Evolutionary conservation across 1,139 yeast species (phyloP).

Genomic region (Torulaspora globosa): DNA sequence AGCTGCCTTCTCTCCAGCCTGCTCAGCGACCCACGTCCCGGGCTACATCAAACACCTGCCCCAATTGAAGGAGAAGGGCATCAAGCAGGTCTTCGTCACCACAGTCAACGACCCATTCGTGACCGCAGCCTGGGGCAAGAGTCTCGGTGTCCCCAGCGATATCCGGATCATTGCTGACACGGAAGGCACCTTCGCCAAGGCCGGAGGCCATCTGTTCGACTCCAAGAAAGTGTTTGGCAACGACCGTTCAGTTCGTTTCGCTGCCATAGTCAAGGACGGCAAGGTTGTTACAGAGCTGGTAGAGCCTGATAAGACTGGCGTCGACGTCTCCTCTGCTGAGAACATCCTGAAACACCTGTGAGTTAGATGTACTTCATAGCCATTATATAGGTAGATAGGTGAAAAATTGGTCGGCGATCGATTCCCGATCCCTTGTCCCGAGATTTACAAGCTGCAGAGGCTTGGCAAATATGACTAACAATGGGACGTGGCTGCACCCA

Average conservation of each 20-base stretch:
- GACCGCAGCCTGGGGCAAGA: conserved; percentile 70
- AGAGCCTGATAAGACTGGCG: conserved; percentile 78
- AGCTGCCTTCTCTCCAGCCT: conserved; percentile 88
- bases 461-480: neutral
- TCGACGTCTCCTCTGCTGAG: conserved; percentile 52
- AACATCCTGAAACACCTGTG: conserved; percentile 40
- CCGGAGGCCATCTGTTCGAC: conserved; percentile 64
- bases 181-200: conserved; percentile 61
- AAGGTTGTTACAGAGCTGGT: conserved; percentile 59
- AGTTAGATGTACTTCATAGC: neutral
- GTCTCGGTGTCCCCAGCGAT: conserved; percentile 41
- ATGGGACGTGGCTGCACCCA: neutral
- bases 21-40: conserved; percentile 75
- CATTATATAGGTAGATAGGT: neutral
- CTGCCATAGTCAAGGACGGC: conserved; percentile 71
- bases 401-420: conserved; percentile 1
- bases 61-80: conserved; percentile 62
- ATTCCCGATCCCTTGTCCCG: neutral
- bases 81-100: conserved; percentile 55
- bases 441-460: neutral
- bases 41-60: conserved; percentile 56
- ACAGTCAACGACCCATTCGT: conserved; percentile 87
- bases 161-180: conserved; percentile 70
- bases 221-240: conserved; percentile 63
- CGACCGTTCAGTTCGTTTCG: conserved; percentile 70